These are phyloP conservation scores for Marasmius tenuissimus DNA, from an alignment of 1,284 basidiomycete genomes.

Conservation along the genomic window DNA sequence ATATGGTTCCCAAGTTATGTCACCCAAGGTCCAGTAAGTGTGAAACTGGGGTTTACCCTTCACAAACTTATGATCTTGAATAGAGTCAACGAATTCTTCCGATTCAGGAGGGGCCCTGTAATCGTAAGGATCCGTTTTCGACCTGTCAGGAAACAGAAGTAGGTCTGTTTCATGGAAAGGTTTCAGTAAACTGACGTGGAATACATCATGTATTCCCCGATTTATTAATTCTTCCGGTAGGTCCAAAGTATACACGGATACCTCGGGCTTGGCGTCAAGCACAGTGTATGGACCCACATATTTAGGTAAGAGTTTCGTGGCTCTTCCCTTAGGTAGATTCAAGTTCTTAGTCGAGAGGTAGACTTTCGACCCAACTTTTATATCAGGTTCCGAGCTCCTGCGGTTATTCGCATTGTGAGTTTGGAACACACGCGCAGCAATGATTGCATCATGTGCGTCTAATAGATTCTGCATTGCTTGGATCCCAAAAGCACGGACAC, in stretches of 20 bases:
- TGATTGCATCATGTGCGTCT: slow-evolving; percentile 29
- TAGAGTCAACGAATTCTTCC: not conserved
- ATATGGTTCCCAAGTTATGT: too few relatives aligned
- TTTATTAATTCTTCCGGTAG: slow-evolving; percentile 21
- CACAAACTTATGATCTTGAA: not conserved
- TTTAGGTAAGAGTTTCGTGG: slow-evolving; percentile 26
- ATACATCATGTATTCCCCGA: slow-evolving; percentile 20
- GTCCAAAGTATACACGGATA: slow-evolving; percentile 26
- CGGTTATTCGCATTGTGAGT: slow-evolving; percentile 25
- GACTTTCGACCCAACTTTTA: not conserved
- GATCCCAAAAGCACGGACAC: not conserved
- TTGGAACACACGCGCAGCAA: slow-evolving; percentile 23
- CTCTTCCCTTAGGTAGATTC: slow-evolving; percentile 24
- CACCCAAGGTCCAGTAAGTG: too few relatives aligned
- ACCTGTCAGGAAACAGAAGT: not conserved
- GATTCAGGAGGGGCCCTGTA: not conserved
- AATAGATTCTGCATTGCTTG: slow-evolving; percentile 14
- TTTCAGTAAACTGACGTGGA: slow-evolving; percentile 16
- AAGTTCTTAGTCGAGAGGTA: slow-evolving; percentile 29
- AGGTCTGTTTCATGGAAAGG: not conserved
- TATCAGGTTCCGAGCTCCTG: not conserved
- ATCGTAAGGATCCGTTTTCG: not conserved
- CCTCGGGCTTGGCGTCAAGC: slow-evolving; percentile 15
- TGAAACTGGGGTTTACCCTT: not conserved
- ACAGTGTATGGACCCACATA: slow-evolving; percentile 32